Evolutionary conservation across 495 filamentous ascomycete species (phyloP), one percentile per base, ranked within the genome.

Genomic region (Penicillium malachiteum): DNA sequence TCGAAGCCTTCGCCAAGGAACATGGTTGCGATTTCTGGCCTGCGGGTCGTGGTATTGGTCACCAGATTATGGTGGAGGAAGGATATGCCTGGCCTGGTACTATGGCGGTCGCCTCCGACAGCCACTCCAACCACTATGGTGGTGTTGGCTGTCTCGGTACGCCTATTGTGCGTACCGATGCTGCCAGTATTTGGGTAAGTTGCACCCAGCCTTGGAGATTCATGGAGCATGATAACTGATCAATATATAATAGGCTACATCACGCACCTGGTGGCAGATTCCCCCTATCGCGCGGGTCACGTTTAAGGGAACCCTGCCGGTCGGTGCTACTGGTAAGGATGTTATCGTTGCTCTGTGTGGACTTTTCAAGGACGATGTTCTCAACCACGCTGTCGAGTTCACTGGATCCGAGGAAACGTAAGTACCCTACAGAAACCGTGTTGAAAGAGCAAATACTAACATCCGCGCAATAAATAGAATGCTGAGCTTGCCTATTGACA

Each of bases 371-470:
- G 84, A 87, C 30, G 90, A 96, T 42, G 94, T 96, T 0, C 77
- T 97, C 7, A 98, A 97, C 71, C 91, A 96, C 72, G 86, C 86
- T 9, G 87, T 97, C 59, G 92, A 97, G 69, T 96, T 97, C 64
- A 85, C 83, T 6, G 93, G 92, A 0, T 83, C 87, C 0, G 83
- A 88, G 58, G 79, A 90, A 60, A 96, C 92, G 21, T 26, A 26
- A 26, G 21, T 26, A 1, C 21, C 21, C 21, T 26, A 26, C 21
- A n/a, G n/a, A n/a, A n/a, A n/a, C n/a, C n/a, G n/a, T n/a, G n/a
- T 26, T 26, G 4, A 26, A 26, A 4, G 21, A 26, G 21, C 21
- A 26, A 26, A 26, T 4, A 26, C 21, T 26, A 26, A 26, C 21
- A 26, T 26, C 2, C 21, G 21, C 4, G 21, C 21, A 4, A 2